Evolutionary conservation across 2,329 filamentous ascomycete genomes (phyloP).

Genomic region (Sporothrix phasma): DNA sequence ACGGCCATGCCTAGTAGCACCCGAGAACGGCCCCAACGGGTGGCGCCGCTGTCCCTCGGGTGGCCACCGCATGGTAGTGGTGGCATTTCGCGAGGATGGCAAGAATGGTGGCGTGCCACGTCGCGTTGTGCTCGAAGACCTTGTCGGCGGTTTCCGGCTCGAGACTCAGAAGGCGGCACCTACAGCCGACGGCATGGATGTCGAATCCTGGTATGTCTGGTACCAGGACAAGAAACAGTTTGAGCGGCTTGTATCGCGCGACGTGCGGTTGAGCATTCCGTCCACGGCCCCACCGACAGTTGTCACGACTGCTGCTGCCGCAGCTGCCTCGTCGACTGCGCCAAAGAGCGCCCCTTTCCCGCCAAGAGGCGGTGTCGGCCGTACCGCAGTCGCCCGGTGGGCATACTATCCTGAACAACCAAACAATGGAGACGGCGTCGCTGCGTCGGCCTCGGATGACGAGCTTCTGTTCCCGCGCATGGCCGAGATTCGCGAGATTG

Average conservation of each 20-base stretch:
- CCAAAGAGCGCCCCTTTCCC: conserved; percentile 43
- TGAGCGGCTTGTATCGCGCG: conserved; percentile 40
- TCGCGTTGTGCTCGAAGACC: conserved; percentile 57
- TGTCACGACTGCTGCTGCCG: not conserved
- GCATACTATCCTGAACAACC: conserved; percentile 65
- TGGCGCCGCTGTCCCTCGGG: conserved; percentile 68
- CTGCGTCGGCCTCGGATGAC: conserved; percentile 38
- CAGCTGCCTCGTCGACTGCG: conserved; percentile 22
- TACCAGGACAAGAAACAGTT: conserved; percentile 29
- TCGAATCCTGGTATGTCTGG: conserved; percentile 21
- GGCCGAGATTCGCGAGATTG: conserved; percentile 72
- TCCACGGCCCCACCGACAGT: not conserved
- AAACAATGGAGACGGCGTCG: conserved; percentile 47
- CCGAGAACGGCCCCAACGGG: conserved; percentile 66
- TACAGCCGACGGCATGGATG: conserved; percentile 7
- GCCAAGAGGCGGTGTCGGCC: conserved; percentile 63
- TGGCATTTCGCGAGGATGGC: conserved; percentile 58
- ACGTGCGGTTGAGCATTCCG: conserved; percentile 37
- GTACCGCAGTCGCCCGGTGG: conserved; percentile 58
- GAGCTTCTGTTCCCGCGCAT: conserved; percentile 77
- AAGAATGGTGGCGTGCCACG: conserved; percentile 50
- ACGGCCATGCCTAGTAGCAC: conserved; percentile 44
- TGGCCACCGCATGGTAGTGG: conserved; percentile 75
- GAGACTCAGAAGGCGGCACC: conserved; percentile 45
- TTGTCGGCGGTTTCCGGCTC: conserved; percentile 68